Evolutionary conservation across 345 rosid genomes (phyloP).

Genomic region (Nasturtium officinale): DNA sequence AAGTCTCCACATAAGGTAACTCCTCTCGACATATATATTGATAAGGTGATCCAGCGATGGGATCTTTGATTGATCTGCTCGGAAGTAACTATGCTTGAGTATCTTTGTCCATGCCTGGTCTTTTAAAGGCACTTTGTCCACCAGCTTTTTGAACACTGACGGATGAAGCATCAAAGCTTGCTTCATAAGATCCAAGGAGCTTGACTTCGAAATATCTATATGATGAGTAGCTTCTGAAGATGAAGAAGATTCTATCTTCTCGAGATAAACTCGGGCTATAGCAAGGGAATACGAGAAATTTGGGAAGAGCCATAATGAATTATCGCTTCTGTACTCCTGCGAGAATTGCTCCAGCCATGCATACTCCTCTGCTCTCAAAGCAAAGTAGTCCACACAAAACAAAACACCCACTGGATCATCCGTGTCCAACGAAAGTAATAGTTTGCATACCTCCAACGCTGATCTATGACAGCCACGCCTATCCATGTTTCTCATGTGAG

Average conservation of each 20-base stretch:
- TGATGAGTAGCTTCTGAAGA: slow-evolving; percentile 36
- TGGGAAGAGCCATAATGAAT: slow-evolving; percentile 86
- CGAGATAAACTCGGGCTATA: slow-evolving; percentile 71
- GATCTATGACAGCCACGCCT: slow-evolving; percentile 92
- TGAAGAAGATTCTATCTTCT: slow-evolving; percentile 51
- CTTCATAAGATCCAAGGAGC: slow-evolving; percentile 71
- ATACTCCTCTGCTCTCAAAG: slow-evolving; percentile 82
- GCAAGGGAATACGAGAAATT: slow-evolving; percentile 88
- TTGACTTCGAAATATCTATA: slow-evolving; percentile 47
- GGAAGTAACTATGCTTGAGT: slow-evolving; percentile 60
- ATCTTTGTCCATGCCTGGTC: slow-evolving; percentile 75
- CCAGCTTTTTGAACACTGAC: slow-evolving; percentile 68
- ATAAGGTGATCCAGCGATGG: slow-evolving; percentile 79
- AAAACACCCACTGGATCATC: slow-evolving; percentile 88
- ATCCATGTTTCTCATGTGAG: slow-evolving; percentile 88
- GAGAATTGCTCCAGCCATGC: slow-evolving; percentile 80
- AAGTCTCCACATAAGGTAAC: slow-evolving; percentile 84
- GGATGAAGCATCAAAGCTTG: slow-evolving; percentile 95
- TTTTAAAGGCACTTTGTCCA: slow-evolving; percentile 79
- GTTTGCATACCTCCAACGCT: slow-evolving; percentile 86
- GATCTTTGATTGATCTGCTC: slow-evolving; percentile 62
- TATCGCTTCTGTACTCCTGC: slow-evolving; percentile 68
- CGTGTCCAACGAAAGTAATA: slow-evolving; percentile 73
- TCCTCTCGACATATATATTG: slow-evolving; percentile 77
- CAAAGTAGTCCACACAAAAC: slow-evolving; percentile 88